phyloP scores from a whole-genome alignment of 2,329 filamentous ascomycete species.

The Ramularia endophylla region DNA sequence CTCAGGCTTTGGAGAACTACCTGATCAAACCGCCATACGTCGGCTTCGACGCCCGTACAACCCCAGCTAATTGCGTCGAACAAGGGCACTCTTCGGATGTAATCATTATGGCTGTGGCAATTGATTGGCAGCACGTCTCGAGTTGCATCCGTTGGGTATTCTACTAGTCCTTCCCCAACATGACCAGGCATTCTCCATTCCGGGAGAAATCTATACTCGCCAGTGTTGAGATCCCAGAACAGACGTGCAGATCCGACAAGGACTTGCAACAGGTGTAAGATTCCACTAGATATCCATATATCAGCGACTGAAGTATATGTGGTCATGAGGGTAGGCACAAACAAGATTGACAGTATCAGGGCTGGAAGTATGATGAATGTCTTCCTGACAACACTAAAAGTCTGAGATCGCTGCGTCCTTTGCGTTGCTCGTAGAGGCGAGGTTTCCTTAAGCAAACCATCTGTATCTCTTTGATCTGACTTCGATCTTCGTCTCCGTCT shows the following conservation, averaged over 20 bases:
- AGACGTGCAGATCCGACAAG: slow-evolving; percentile 32
- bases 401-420: slow-evolving; percentile 9
- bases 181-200: slow-evolving; percentile 39
- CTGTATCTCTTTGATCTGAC: slow-evolving; percentile 1
- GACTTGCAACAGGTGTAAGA: slow-evolving; percentile 38
- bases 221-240: slow-evolving; percentile 31
- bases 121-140: slow-evolving; percentile 47
- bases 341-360: slow-evolving; percentile 16
- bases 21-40: slow-evolving; percentile 55
- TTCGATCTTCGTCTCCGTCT: slow-evolving; percentile 2
- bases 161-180: slow-evolving; percentile 28
- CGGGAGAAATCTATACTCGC: slow-evolving; percentile 28
- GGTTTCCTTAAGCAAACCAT: slow-evolving; percentile 11
- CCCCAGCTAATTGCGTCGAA: slow-evolving; percentile 55
- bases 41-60: slow-evolving; percentile 61
- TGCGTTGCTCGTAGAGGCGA: slow-evolving; percentile 10
- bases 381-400: slow-evolving; percentile 8
- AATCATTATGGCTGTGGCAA: slow-evolving; percentile 67
- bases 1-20: no score
- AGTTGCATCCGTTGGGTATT: slow-evolving; percentile 36
- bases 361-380: slow-evolving; percentile 10
- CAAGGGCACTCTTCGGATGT: slow-evolving; percentile 59
- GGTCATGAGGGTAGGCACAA: slow-evolving; percentile 4
- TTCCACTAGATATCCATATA: no score
- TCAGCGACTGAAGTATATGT: no score